These are phyloP conservation scores for Penicillium cataractarum DNA, from an alignment of 495 filamentous ascomycete genomes.

Conservation along the genomic window DNA sequence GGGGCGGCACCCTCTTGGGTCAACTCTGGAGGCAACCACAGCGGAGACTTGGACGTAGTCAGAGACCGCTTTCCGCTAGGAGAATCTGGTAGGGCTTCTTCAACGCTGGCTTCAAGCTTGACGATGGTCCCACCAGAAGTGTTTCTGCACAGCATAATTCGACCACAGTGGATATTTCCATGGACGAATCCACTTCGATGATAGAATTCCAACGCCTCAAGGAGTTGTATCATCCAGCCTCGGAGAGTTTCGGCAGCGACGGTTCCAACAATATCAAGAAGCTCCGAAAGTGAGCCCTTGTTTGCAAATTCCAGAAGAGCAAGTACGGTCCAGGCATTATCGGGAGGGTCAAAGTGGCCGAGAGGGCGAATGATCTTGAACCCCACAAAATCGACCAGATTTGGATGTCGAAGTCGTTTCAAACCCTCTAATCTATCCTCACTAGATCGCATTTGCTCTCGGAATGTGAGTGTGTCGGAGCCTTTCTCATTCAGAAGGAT, in stretches of 20 bases:
- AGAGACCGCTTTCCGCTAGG: slow-evolving; percentile 43
- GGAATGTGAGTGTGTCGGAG: slow-evolving; percentile 52
- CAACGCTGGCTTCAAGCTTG: slow-evolving; percentile 49
- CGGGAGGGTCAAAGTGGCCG: slow-evolving; percentile 28
- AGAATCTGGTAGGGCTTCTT: slow-evolving; percentile 43
- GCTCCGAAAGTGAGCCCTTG: slow-evolving; percentile 79
- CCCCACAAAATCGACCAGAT: slow-evolving; percentile 75
- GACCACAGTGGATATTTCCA: slow-evolving; percentile 73
- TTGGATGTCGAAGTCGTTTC: slow-evolving; percentile 74
- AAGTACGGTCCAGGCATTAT: slow-evolving; percentile 71
- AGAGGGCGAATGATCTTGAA: slow-evolving; percentile 68
- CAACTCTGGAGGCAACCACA: slow-evolving; percentile 84
- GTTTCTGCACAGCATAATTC: slow-evolving; percentile 66
- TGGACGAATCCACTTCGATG: slow-evolving; percentile 83
- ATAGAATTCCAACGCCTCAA: slow-evolving; percentile 85
- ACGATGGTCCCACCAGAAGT: slow-evolving; percentile 45
- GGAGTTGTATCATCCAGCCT: slow-evolving; percentile 85
- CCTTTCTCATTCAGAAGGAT: slow-evolving; percentile 40
- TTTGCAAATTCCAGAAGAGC: slow-evolving; percentile 77
- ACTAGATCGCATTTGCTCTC: slow-evolving; percentile 58
- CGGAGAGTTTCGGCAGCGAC: slow-evolving; percentile 72
- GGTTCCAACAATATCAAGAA: slow-evolving; percentile 76
- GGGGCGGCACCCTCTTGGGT: slow-evolving; percentile 59
- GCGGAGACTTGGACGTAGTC: slow-evolving; percentile 69
- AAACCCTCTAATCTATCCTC: slow-evolving; percentile 76